Evolutionary conservation across 2,329 filamentous ascomycete genomes (phyloP), one percentile per base, ranked within the genome.

Genomic region (Pseudopyricularia cyperi): DNA sequence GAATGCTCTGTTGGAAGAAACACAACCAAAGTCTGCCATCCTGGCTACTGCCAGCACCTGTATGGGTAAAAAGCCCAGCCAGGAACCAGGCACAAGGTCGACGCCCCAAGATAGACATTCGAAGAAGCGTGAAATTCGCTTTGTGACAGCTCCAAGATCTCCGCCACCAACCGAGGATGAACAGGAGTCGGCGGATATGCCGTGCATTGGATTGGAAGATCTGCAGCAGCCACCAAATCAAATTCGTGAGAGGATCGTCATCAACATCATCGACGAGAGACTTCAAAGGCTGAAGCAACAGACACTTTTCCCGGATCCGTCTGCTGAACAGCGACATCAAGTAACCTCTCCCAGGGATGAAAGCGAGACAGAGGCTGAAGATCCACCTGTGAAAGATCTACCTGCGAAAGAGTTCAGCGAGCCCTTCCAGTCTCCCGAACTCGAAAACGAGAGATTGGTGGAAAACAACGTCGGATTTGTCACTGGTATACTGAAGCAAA

Each of bases 211-310:
- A 19, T 2, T 14, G 24, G 22, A 15, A 12, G 11, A 9, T 9
- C 14, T 11, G 19, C 39, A 26, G 24, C 19, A 22, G 24, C 39
- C 19, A 44, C 9, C 24, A 7, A 24, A 44, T 7, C 39, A 22
- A 24, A 44, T 24, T 14, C 19, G 24, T 22, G 39, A 44, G 24
- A 44, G n/a, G 11, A 51, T 51, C 30, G 48, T 51, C 7, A 51
- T 51, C 17, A 26, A 51, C 9, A 51, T 51, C 11, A 37, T 51
- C 22, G 48, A 51, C 35, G 48, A 51, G 28, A 30, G 26, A n/a
- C 48, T 51, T 19, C 48, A 28, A 28, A 39, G 30, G 24, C 34
- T 51, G 26, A 15, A 30, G 15, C 28, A n/a, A 19, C 12, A 6
- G 7, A 44, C 8, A 26, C 3, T 26, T 26, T 19, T 15, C 12